A percentile compares a stretch with the other conserved stretches of the same genome.
These are phyloP conservation scores for Gamarada debralockiae DNA, from an alignment of 495 filamentous ascomycete species.

Conservation along the genomic window DNA sequence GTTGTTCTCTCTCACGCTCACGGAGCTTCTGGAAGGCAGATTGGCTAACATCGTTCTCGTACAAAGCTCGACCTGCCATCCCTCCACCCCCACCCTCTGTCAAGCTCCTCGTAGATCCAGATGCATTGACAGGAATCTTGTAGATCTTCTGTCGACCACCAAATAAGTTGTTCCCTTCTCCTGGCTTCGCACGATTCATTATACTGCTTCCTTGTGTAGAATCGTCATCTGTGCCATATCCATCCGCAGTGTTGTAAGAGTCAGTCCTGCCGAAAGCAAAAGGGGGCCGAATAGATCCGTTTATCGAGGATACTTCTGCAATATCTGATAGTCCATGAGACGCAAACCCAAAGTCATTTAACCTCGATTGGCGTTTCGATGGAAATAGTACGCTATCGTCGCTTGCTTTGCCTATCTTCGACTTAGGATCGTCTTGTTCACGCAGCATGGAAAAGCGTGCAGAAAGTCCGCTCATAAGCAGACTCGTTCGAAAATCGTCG, in stretches of 20 bases:
- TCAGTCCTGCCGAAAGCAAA: slow-evolving; percentile 33
- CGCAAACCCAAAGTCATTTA: slow-evolving; percentile 49
- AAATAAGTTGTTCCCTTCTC: slow-evolving; percentile 91
- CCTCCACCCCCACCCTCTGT: slow-evolving; percentile 40
- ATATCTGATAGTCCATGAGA: slow-evolving; percentile 69
- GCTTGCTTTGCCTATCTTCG: slow-evolving; percentile 85
- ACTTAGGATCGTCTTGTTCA: slow-evolving; percentile 87
- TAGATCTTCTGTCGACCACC: slow-evolving; percentile 96
- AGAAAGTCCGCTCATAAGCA: slow-evolving; percentile 92
- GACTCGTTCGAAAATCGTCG: slow-evolving; percentile 94
- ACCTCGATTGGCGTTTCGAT: slow-evolving; percentile 63
- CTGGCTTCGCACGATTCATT: slow-evolving; percentile 78
- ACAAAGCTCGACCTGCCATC: slow-evolving; percentile 68
- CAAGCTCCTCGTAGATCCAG: slow-evolving; percentile 38
- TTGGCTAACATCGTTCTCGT: slow-evolving; percentile 78
- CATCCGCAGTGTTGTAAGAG: slow-evolving; percentile 26
- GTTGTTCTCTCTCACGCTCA: slow-evolving; percentile 49
- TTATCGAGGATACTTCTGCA: slow-evolving; percentile 80
- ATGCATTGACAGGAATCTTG: slow-evolving; percentile 65
- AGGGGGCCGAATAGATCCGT: slow-evolving; percentile 56
- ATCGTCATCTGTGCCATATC: slow-evolving; percentile 67
- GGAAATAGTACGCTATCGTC: slow-evolving; percentile 89
- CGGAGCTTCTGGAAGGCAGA: slow-evolving; percentile 76
- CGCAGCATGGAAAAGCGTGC: slow-evolving; percentile 94
- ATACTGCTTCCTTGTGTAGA: slow-evolving; percentile 54